Percentiles rank a stretch among this genome's conserved stretches.
phyloP scores from a whole-genome alignment of 176 grass and related monocot genomes.

The Juncus effusus region DNA sequence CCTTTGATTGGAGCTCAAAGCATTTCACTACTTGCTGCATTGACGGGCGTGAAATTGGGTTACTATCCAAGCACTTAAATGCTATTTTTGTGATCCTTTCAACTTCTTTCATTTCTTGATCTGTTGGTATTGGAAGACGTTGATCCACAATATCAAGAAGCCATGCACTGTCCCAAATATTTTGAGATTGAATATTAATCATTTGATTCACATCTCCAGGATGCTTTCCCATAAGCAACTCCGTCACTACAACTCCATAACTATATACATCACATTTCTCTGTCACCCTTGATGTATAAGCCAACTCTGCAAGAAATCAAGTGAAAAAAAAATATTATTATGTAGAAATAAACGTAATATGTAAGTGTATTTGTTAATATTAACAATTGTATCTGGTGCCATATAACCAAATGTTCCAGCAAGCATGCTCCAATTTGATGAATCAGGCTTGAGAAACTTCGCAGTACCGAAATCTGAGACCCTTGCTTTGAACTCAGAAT shows the following conservation, averaged over 20 bases:
- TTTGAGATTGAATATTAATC: background rate
- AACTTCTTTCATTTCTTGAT: background rate
- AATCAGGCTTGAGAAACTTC: conserved; percentile 19
- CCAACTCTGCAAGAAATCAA: too few relatives aligned
- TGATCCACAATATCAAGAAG: conserved; percentile 12
- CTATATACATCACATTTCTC: conserved; percentile 33
- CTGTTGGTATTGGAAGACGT: background rate
- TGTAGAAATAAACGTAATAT: background rate
- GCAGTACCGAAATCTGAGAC: background rate
- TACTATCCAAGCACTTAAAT: conserved; percentile 9
- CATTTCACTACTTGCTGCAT: conserved; percentile 23
- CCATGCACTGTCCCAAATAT: too few relatives aligned
- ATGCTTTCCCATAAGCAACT: conserved; percentile 27
- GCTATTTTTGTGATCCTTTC: background rate
- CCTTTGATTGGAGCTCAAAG: too few relatives aligned
- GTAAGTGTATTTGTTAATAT: too few relatives aligned
- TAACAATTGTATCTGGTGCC: conserved; percentile 8
- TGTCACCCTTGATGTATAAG: conserved; percentile 14
- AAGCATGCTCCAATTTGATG: conserved; percentile 26
- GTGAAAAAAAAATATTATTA: background rate
- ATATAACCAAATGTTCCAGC: conserved; percentile 19
- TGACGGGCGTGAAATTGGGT: conserved; percentile 10
- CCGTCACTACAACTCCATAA: conserved; percentile 24
- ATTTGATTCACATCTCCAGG: background rate
- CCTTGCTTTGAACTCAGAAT: background rate